Evolutionary conservation across 2,329 filamentous ascomycete genomes (phyloP), one percentile per base, ranked within the genome.

Genomic region (Neurospora crassa): DNA sequence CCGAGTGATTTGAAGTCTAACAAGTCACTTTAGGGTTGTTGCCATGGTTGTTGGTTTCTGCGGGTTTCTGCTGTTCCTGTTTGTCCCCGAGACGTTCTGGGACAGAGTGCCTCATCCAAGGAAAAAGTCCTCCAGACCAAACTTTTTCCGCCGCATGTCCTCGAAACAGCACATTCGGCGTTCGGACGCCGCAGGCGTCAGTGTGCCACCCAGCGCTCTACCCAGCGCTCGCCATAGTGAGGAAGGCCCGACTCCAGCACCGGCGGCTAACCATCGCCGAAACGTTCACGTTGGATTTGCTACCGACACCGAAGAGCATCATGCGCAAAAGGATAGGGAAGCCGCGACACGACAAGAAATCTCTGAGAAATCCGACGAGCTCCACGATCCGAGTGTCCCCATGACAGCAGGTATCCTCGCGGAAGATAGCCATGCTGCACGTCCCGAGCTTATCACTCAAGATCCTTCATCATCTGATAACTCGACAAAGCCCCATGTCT

Each of bases 1-100:
- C 43, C 11, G 18, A 12, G n/a, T 24, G 8, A 5, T 10, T 24
- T 43, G 43, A 42, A 71, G 40, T n/a, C n/a, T 24, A 63, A 63
- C 53, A n/a, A 11, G 16, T 43, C 47, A 71, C 34, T 42, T 11
- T 69, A 92, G 91, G 91, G 90, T 97, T 70, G 89, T 97, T 67
- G 89, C 94, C 0, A 92, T 97, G 3, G 83, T 97, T 11, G 91
- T 94, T 42, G 92, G 85, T 0, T 87, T 92, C 68, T 90, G 89
- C 72, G 86, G 90, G 45, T 79, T 88, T 24, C 82, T 97, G 2
- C 84, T 98, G 1, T 97, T 97, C 79, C 85, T 97, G 72, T 97
- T 97, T 76, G 92, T 97, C 0, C 95, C 95, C 0, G 95, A 98
- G 81, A 97, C 94, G 0, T 97, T 97, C 75, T 98, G 95, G 95